Conservation (phyloP, 1,284 basidiomycete species). For the Ganoderma sinense region DNA sequence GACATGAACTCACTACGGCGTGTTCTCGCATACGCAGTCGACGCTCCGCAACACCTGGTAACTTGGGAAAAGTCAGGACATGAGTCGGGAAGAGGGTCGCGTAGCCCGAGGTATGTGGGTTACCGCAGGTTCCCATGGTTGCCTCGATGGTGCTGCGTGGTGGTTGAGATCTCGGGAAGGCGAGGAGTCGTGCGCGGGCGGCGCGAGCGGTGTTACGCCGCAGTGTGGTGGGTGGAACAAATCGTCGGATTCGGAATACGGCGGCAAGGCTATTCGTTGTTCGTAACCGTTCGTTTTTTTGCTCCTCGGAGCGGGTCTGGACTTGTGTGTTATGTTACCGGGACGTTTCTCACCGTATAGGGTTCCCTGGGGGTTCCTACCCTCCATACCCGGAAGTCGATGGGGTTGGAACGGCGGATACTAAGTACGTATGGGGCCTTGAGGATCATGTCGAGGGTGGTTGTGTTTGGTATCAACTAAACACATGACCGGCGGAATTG, state of each 20-base stretch:
- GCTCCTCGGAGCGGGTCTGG: not conserved
- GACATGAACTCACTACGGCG: too few relatives aligned
- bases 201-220: not conserved
- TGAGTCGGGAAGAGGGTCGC: too few relatives aligned
- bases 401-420: not conserved
- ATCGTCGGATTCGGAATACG: not conserved
- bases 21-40: too few relatives aligned
- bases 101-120: not conserved
- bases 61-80: not conserved
- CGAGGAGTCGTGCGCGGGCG: not conserved
- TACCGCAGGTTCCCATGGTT: not conserved
- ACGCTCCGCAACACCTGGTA: not conserved
- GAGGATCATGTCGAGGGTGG: not conserved
- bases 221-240: not conserved
- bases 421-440: too few relatives aligned
- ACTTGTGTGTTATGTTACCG: not conserved
- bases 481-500: too few relatives aligned
- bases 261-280: not conserved
- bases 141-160: conserved; percentile 2
- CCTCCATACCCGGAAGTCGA: not conserved
- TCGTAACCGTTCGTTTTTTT: too few relatives aligned
- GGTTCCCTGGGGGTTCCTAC: not conserved
- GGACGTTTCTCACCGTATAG: not conserved
- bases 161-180: not conserved
- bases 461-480: not conserved